Base-by-base conservation (phyloP, 257 asterid species). In the Anisodus acutangulus region DNA sequence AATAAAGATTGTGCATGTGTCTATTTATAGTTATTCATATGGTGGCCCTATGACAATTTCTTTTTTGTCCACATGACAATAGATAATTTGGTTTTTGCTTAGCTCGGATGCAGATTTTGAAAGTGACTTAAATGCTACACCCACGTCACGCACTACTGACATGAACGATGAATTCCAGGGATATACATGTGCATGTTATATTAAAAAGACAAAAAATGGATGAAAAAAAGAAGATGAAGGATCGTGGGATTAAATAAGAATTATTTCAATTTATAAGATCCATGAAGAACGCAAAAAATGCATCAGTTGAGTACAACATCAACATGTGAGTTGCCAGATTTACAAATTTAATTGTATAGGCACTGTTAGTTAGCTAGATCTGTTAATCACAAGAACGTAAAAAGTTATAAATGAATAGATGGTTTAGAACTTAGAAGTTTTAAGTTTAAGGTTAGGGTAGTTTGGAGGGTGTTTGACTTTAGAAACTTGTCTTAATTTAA, bases 261-360 rank as follows among this genome's bases (percentile, higher is more conserved):
- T 19, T 19, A 2, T 9, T 45, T 45, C 17, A 45, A n/a, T 45
- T 71, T 45, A n/a, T 74, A 84, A 81, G 89, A 87, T 87, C 87
- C 87, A 84, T 45, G 47, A 86, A 86, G 41, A 79, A 72, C 88
- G 90, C 72, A 53, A 68, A 84, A 85, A 87, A 83, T 87, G 66
- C 87, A 79, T 80, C 66, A 64, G 55, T 39, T 47, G 80, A 72
- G 60, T 72, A 6, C 60, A 37, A 70, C 82, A 70, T 62, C n/a
- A 78, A 62, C 43, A 49, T 63, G 82, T 91, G 87, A 84, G 90
- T 90, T 88, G 87, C 12, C 39, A 2, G 54, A 76, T 80, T 69
- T 39, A n/a, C 2, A 19, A 72, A 12, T 53, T 79, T n/a, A 82
- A 17, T 59, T 51, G 3, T 4, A 35, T 41, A 63, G 10, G 9